Base-by-base conservation (phyloP, 2,329 filamentous ascomycete genomes). In the Phaeosphaeria sp. region DNA sequence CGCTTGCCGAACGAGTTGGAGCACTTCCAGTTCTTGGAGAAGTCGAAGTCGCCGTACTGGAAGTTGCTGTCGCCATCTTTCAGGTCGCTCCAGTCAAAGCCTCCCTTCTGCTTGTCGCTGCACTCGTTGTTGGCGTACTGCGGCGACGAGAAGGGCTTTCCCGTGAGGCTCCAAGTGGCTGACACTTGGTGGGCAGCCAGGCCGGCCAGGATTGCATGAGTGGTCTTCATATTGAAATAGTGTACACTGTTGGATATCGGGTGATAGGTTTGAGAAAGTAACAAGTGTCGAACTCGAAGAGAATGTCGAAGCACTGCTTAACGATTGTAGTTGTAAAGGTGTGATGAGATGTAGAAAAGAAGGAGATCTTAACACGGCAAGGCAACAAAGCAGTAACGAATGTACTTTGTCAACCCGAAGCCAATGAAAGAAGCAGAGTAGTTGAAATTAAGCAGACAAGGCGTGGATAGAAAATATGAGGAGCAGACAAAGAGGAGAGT, bases 41-140 rank as follows among this genome's bases (percentile, higher is more conserved):
- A 79, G 79, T 83, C 79, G 78, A 94, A 92, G 72, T 87, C 90
- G 52, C 86, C 86, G 77, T 92, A 96, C 67, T 75, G 79, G 63
- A 76, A 78, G 78, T 96, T 88, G 36, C 56, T 53, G 11, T 65
- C 62, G 75, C 67, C 71, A 25, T 72, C 64, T 17, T 65, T 66
- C 22, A 96, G 83, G 63, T 85, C 85, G 23, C 78, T 77, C 86
- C 90, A 97, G 81, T 89, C 81, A 77, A 90, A 95, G 50, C 92
- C 93, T 21, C 71, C 65, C 62, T 84, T 79, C 80, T 96, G 91
- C 65, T 87, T 78, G n/a, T 84, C 75, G 57, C 85, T 87, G 79
- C 94, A 97, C 69, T 89, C 79, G 82, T 95, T 95, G 81, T 92
- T 81, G 72, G 85, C 87, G 83, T 91, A 92, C 58, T 81, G 79